Base-by-base conservation (phyloP, 1,284 basidiomycete genomes). In the Rhodotorula sp. region DNA sequence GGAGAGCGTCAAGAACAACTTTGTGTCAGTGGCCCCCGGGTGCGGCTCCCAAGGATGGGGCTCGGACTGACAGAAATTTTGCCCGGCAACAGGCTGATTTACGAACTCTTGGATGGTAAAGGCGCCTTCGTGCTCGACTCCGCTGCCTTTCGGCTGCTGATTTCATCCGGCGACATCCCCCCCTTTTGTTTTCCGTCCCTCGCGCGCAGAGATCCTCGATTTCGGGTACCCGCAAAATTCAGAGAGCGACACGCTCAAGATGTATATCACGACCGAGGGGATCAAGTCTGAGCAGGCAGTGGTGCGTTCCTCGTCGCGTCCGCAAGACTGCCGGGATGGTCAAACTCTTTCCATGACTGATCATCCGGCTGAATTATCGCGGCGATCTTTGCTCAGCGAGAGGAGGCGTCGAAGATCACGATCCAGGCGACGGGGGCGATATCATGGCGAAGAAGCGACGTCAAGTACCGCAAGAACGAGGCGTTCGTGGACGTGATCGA, bases 191-290 rank as follows among this genome's bases (percentile, higher is more conserved):
- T 49, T 17, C 48, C 24, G 51, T 6, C 10, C 20, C 22, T 15
- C 42, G 26, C 37, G 33, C 20, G 1, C 80, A 96, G 95, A 99
- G 83, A 96, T 98, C 80, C 88, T 93, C 79, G 95, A 99, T 82
- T 99, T 98, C 83, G 95, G 96, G 54, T 99, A 95, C 82, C 95
- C 95, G n/a, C 96, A 99, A 81, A 99, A 97, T 80, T 95, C 93
- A 75, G 95, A 99, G 81, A 93, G 91, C 59, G 95, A 98, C 80
- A 96, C 95, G 7, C 84, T 99, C 58, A 99, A 99, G 83, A 91
- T 91, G 78, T 97, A 97, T 80, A 98, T 99, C 74, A 98, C 95
- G 24, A 98, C 95, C 0, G 95, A 99, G 82, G 93, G 93, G 73
- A 88, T 99, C 66, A 90, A 96, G 75, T 93, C 91, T 4, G 85